Evolutionary conservation across 805 yeast species (phyloP).

Genomic region (Torulaspora delbrueckii): DNA sequence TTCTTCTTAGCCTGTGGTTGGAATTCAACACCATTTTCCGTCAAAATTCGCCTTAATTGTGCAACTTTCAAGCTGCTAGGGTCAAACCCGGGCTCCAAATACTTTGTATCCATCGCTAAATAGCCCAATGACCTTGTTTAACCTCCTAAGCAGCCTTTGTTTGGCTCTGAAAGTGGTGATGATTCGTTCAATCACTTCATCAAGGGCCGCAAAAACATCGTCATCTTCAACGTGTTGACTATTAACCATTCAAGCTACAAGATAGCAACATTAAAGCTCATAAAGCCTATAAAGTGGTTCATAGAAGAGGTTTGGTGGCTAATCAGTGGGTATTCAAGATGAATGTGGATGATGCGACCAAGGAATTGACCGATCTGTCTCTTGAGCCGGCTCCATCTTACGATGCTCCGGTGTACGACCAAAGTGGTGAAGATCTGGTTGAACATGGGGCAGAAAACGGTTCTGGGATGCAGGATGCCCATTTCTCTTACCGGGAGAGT

Average conservation of each 20-base stretch:
- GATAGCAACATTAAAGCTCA: too few relatives aligned
- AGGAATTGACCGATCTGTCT: conserved; percentile 20
- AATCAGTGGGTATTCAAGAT: not conserved
- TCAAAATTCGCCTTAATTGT: conserved; percentile 61
- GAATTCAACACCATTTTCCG: conserved; percentile 56
- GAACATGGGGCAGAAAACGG: conserved; percentile 12
- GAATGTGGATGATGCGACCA: conserved; percentile 9
- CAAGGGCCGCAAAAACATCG: conserved; percentile 4
- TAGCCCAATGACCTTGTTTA: not conserved
- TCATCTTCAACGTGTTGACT: not conserved
- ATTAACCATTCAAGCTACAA: not conserved
- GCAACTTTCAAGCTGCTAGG: conserved; percentile 62
- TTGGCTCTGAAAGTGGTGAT: not conserved
- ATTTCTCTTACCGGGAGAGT: conserved; percentile 34
- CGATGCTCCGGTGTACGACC: conserved; percentile 18
- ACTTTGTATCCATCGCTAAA: conserved; percentile 15
- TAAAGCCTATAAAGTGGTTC: not conserved
- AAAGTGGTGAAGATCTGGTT: conserved; percentile 5
- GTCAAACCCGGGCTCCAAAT: conserved; percentile 50
- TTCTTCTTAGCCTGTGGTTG: conserved; percentile 64
- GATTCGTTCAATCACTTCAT: not conserved
- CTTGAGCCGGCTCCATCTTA: conserved; percentile 29
- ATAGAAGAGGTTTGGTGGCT: not conserved
- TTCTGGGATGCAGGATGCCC: conserved; percentile 19
- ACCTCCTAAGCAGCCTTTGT: not conserved